phyloP scores from a whole-genome alignment of 164 flowering plant species.

The Vitis cinerea region DNA sequence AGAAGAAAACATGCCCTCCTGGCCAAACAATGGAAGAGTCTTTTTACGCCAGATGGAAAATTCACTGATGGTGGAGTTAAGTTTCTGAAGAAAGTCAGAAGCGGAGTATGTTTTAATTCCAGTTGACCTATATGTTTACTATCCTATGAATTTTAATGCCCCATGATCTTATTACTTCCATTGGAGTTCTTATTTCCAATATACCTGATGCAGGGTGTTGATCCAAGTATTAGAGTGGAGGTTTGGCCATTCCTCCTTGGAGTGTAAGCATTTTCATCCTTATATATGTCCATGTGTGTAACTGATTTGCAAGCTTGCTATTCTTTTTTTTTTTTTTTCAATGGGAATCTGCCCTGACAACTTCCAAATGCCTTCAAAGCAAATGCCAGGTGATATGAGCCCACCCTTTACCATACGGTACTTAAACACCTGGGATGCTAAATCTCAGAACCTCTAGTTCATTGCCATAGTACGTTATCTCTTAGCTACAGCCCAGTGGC shows the following conservation, averaged over 20 bases:
- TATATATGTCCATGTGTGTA: neutral
- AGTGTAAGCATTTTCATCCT: conserved; percentile 29
- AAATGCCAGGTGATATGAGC: no score
- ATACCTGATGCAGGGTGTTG: conserved; percentile 27
- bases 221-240: conserved; percentile 42
- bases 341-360: no score
- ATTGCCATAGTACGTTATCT: no score
- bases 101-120: conserved; percentile 61
- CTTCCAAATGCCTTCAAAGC: no score
- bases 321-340: no score
- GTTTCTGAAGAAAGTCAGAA: conserved; percentile 80
- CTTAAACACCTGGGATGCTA: no score
- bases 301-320: neutral
- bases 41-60: conserved; percentile 71
- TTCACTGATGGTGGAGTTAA: conserved; percentile 70
- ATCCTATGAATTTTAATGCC: neutral
- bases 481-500: no score
- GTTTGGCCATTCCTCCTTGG: conserved; percentile 53
- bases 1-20: conserved; percentile 74
- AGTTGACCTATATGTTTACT: neutral
- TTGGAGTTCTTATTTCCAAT: neutral
- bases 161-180: neutral
- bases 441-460: no score
- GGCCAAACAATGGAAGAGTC: conserved; percentile 62
- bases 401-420: no score